phyloP scores from a whole-genome alignment of 257 asterid genomes.

The Ehretia macrophylla region DNA sequence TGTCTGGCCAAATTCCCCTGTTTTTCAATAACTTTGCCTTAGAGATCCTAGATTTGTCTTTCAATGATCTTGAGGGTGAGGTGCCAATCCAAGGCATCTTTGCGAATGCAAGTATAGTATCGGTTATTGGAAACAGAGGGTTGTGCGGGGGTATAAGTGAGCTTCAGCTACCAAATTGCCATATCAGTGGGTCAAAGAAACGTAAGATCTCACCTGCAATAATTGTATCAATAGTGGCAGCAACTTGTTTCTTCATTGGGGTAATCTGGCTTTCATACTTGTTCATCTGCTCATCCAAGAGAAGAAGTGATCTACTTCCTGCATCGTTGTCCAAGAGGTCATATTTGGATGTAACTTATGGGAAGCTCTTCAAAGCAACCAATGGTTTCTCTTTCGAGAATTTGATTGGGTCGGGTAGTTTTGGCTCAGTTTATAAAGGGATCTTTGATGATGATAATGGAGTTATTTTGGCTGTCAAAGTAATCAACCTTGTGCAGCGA shows the following conservation, averaged over 20 bases:
- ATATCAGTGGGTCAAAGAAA: neutral
- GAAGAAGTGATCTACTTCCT: neutral
- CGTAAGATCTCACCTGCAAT: no score
- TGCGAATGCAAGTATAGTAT: conserved; percentile 8
- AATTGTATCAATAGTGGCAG: neutral
- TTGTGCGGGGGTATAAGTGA: conserved; percentile 19
- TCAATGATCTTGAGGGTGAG: conserved; percentile 18
- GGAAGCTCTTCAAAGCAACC: conserved; percentile 16
- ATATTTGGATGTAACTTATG: conserved; percentile 11
- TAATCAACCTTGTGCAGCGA: neutral
- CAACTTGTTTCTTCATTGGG: neutral
- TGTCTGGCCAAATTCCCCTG: conserved; percentile 21
- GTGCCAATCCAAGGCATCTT: conserved; percentile 15
- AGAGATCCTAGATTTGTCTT: conserved; percentile 18
- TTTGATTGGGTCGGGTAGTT: conserved; percentile 18
- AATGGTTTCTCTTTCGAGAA: conserved; percentile 24
- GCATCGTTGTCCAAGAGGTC: neutral
- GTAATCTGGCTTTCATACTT: neutral
- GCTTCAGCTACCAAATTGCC: conserved; percentile 15
- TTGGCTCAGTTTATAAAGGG: conserved; percentile 20
- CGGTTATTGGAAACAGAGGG: conserved; percentile 9
- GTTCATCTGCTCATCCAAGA: neutral
- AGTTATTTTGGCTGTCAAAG: neutral
- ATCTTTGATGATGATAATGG: neutral
- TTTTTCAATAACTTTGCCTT: conserved; percentile 1